Base-by-base conservation (phyloP, 306 rosid species). In the Oxytropis ochrocephala region DNA sequence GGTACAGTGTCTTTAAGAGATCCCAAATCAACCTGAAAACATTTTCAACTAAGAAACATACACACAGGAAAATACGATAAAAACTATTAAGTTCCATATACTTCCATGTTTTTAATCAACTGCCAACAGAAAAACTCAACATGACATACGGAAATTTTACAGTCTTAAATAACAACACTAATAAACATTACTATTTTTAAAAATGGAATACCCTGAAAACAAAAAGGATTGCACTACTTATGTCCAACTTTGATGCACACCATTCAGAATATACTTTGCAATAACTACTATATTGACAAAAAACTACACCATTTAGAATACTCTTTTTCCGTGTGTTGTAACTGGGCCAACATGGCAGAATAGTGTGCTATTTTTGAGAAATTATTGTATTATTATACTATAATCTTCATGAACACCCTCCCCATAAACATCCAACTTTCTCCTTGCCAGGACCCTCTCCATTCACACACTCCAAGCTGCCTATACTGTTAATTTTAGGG, bases 1-100 rank as follows among this genome's bases (percentile, higher is more conserved):
- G 99, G 99, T 50, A 95, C 99, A 14, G 99, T 95, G 76, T 95
- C 99, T 81, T 95, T 64, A 35, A 95, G 99, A 74, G 95, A 89
- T 55, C 87, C 92, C 68, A 92, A 80, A 83, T 85, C 97, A 84
- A 92, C 91, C 97, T 92, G 85, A 46, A 76, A 69, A 63, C 27
- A 49, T 43, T 55, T 68, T 43, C 56, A 69, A 60, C 35, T 53
- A 64, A 76, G 52, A 70, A 70, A 36, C 60, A 75, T 32, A 67
- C 13, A 61, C 36, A 33, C 5, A 39, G 7, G 36, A 8, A 0
- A 54, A 64, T 29, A 7, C 11, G 5, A 58, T 41, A 47, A 57
- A 49, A 68, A 71, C 64, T 10, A 7, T 17, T 13, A 58, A 67
- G 56, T 63, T 24, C 17, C 21, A 14, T 47, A 8, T 36, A 35